Percentiles rank a stretch among this genome's conserved stretches.
These are phyloP conservation scores for Thelonectria blattea DNA, from an alignment of 2,329 filamentous ascomycete species.

Conservation along the genomic window DNA sequence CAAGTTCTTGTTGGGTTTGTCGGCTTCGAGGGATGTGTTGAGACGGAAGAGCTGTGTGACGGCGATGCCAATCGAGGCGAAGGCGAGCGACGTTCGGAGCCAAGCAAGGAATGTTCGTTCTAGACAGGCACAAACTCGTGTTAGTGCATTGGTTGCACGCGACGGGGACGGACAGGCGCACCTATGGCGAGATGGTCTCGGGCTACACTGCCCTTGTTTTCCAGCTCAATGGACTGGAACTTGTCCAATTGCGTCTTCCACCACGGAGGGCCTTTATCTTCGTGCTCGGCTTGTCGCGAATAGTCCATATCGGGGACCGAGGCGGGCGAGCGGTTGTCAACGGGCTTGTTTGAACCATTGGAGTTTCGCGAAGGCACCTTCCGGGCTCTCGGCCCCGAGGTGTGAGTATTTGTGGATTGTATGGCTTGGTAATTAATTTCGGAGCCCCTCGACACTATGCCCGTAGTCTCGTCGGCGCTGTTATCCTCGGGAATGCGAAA, in stretches of 20 bases:
- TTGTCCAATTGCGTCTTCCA: constrained; percentile 56
- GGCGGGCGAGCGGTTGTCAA: constrained; percentile 11
- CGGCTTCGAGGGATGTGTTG: constrained; percentile 66
- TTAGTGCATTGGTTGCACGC: constrained; percentile 9
- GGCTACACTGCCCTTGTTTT: constrained; percentile 86
- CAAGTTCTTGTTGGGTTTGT: constrained; percentile 43
- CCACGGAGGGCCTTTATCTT: constrained; percentile 48
- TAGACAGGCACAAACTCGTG: constrained; percentile 41
- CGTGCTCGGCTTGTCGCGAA: constrained; percentile 26
- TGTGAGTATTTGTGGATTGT: constrained; percentile 31
- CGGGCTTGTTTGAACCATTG: constrained; percentile 14
- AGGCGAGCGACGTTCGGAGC: constrained; percentile 81
- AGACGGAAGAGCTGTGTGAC: constrained; percentile 86
- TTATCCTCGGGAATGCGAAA: constrained; percentile 32
- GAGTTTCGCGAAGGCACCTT: constrained; percentile 22
- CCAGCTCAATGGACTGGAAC: constrained; percentile 72
- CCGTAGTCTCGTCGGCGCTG: constrained; percentile 50
- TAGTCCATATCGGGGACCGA: constrained; percentile 22
- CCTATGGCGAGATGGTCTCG: constrained; percentile 82
- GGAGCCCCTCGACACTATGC: constrained; percentile 45
- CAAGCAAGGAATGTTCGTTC: constrained; percentile 87
- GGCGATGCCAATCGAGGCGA: constrained; percentile 82
- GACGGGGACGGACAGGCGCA: constrained; percentile 43
- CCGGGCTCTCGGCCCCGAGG: constrained; percentile 24
- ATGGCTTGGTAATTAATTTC: constrained; percentile 50